Conservation (phyloP, 768 basidiomycete genomes). For the Russula compacta region DNA sequence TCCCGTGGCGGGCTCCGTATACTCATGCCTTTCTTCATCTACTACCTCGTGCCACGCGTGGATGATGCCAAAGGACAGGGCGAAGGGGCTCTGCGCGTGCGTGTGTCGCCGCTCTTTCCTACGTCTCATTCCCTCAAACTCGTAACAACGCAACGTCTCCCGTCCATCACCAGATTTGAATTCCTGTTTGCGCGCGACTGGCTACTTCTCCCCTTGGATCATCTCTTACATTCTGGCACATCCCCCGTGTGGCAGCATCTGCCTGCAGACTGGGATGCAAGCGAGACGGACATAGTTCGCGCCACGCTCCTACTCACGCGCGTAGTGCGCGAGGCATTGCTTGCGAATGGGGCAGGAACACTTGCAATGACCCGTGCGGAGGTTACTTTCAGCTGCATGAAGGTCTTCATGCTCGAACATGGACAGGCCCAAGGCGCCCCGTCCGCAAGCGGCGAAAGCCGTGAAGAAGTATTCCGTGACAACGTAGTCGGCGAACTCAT, state of each 20-base stretch:
- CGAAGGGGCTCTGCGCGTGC: conserved; percentile 18
- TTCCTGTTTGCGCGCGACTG: conserved; percentile 54
- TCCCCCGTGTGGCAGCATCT: conserved; percentile 60
- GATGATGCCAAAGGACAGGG: conserved; percentile 3
- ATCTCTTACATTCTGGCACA: conserved; percentile 72
- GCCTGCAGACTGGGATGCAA: conserved; percentile 65
- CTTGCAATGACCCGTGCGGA: conserved; percentile 46
- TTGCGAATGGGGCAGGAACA: conserved; percentile 31
- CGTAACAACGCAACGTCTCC: conserved; percentile 46
- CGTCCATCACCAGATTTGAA: conserved; percentile 25
- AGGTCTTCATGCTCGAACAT: conserved; percentile 93
- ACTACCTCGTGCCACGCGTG: conserved; percentile 35
- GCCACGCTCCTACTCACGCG: conserved; percentile 56
- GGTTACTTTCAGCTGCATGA: conserved; percentile 74
- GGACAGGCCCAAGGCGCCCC: conserved; percentile 38
- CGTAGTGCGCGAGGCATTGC: conserved; percentile 38
- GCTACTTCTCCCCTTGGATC: conserved; percentile 59
- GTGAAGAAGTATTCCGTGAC: conserved; percentile 74
- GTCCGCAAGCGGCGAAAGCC: conserved; percentile 22
- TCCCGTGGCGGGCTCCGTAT: conserved; percentile 40
- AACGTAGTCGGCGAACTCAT: conserved; percentile 48
- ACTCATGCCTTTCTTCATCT: conserved; percentile 52
- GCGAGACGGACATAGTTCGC: conserved; percentile 69
- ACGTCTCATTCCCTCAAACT: conserved; percentile 48
- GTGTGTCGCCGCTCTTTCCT: conserved; percentile 41